Evolutionary conservation across 2,329 filamentous ascomycete genomes (phyloP).

Genomic region (Cercospora brassicicola): DNA sequence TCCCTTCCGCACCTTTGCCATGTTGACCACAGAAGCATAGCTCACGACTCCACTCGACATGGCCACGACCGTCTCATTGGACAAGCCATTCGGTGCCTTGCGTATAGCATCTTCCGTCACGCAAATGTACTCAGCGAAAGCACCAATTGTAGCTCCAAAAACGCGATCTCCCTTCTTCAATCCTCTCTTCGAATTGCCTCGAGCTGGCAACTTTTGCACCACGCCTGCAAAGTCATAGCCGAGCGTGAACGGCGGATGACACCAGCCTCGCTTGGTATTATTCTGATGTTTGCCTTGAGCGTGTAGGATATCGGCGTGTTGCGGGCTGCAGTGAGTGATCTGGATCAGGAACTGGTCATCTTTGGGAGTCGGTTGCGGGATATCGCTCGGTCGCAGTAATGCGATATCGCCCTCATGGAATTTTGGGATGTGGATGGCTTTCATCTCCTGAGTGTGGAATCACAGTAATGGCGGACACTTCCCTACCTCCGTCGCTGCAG

Average conservation of each 20-base stretch:
- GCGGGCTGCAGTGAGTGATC: slow-evolving; percentile 58
- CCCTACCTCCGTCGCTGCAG: background rate
- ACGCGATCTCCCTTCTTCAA: slow-evolving; percentile 54
- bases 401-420: slow-evolving; percentile 39
- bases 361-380: slow-evolving; percentile 39
- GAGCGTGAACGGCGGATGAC: slow-evolving; percentile 56
- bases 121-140: slow-evolving; percentile 55
- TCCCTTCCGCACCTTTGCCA: slow-evolving; percentile 46
- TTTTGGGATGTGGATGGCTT: slow-evolving; percentile 44
- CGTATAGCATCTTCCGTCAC: slow-evolving; percentile 46
- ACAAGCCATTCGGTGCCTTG: slow-evolving; percentile 50
- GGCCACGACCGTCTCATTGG: slow-evolving; percentile 53
- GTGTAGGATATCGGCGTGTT: slow-evolving; percentile 63
- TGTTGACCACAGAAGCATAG: slow-evolving; percentile 52
- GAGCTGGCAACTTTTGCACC: slow-evolving; percentile 45
- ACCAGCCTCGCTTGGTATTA: slow-evolving; percentile 47
- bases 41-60: slow-evolving; percentile 56
- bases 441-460: slow-evolving; percentile 37
- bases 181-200: slow-evolving; percentile 3
- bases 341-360: slow-evolving; percentile 47
- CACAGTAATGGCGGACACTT: background rate
- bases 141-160: slow-evolving; percentile 55
- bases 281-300: slow-evolving; percentile 62
- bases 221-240: slow-evolving; percentile 61
- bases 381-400: slow-evolving; percentile 32